These are phyloP conservation scores for Mucor sp. DNA, from an alignment of 371 early-diverging fungal genomes.

Conservation along the genomic window DNA sequence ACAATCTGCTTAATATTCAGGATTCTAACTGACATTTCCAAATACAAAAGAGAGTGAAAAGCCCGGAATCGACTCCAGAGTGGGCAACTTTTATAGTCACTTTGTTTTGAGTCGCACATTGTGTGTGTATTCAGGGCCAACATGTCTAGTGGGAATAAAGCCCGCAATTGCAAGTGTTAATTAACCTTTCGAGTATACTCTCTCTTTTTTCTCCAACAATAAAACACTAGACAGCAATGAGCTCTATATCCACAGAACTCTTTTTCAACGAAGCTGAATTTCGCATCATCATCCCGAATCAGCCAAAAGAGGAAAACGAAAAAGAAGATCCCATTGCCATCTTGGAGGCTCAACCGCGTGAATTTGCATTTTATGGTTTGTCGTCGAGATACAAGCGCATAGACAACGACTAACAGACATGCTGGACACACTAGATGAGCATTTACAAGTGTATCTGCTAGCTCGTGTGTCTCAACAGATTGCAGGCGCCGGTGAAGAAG, in stretches of 20 bases:
- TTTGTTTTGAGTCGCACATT: not conserved
- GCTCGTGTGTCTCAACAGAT: conserved; percentile 32
- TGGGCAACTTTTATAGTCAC: not conserved
- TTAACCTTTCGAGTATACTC: not conserved
- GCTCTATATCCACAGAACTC: conserved; percentile 32
- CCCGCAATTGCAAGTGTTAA: not conserved
- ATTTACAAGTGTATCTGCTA: conserved; percentile 39
- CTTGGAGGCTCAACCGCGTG: conserved; percentile 30
- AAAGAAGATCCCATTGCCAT: conserved; percentile 18
- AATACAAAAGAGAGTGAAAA: not conserved
- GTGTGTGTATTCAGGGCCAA: not conserved
- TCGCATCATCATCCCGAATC: conserved; percentile 69
- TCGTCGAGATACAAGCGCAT: not conserved
- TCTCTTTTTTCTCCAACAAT: not conserved
- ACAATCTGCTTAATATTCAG: not conserved
- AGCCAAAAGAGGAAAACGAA: conserved; percentile 27
- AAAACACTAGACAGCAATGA: not conserved
- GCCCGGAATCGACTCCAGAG: not conserved
- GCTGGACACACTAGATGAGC: conserved; percentile 33
- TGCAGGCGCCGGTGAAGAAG: conserved; percentile 38
- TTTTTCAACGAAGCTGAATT: conserved; percentile 62
- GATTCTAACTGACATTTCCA: not conserved
- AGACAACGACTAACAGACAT: not conserved
- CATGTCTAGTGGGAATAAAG: not conserved
- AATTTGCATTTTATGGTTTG: conserved; percentile 47